Evolutionary conservation across 73 alveolate species (phyloP).

Genomic region (Paramecium sexaurelia): DNA sequence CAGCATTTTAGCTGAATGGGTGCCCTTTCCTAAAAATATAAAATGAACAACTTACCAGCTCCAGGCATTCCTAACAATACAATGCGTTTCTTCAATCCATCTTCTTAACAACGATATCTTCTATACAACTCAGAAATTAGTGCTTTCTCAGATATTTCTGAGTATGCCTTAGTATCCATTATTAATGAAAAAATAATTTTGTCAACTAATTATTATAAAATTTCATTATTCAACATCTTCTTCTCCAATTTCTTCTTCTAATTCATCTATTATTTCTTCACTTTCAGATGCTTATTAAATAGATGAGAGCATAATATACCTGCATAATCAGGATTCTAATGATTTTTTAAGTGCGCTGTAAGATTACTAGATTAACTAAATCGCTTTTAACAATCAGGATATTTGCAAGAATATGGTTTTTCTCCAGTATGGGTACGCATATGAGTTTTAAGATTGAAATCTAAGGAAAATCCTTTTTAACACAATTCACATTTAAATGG

Average conservation of each 20-base stretch:
- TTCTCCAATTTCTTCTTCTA: conserved; percentile 4
- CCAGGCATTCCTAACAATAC: conserved; percentile 41
- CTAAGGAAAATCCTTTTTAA: conserved; percentile 93
- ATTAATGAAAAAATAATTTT: neutral
- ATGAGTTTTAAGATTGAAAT: conserved; percentile 93
- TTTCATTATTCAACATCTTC: neutral
- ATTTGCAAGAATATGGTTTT: conserved; percentile 89
- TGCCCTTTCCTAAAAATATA: conserved; percentile 61
- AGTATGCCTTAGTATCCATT: conserved; percentile 8
- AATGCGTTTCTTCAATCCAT: neutral
- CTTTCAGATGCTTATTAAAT: neutral
- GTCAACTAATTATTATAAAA: neutral
- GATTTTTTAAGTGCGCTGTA: conserved; percentile 83
- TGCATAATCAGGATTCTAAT: conserved; percentile 31
- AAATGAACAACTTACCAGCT: conserved; percentile 9
- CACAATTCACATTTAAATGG: conserved; percentile 95
- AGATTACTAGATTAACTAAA: conserved; percentile 82
- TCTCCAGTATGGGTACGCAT: conserved; percentile 97
- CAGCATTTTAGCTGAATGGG: conserved; percentile 62
- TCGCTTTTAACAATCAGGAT: conserved; percentile 84
- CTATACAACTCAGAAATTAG: conserved; percentile 17
- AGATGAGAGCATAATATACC: neutral
- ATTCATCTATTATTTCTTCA: conserved; percentile 37
- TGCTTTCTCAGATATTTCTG: neutral
- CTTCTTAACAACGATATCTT: conserved; percentile 2